Conservation (phyloP, 106 monocot species). For the Xerophyta viscosa region DNA sequence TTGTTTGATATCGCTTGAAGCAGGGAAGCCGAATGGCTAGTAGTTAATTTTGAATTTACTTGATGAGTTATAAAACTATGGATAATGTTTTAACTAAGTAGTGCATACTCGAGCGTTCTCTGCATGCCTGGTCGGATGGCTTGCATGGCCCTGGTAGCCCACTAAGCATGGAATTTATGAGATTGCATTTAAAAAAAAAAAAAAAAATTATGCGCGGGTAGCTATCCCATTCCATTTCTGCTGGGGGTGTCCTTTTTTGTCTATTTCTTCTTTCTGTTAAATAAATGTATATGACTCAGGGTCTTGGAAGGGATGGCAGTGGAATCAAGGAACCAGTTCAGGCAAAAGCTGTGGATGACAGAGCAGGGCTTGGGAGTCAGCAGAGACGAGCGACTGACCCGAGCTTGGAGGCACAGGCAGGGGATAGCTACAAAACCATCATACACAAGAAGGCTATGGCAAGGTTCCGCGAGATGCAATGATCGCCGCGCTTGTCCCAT, state of each 20-base stretch:
- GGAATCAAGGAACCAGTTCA: slow-evolving; percentile 93
- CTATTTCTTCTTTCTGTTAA: slow-evolving; percentile 5
- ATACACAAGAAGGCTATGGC: slow-evolving; percentile 97
- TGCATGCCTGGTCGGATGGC: too few species aligned
- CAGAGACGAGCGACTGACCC: slow-evolving; percentile 58
- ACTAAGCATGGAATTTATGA: too few species aligned
- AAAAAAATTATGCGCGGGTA: too few species aligned
- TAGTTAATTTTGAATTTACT: too few species aligned
- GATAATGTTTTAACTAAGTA: too few species aligned
- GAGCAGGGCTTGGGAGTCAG: slow-evolving; percentile 82
- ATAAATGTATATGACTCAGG: slow-evolving; percentile 30
- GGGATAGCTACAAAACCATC: slow-evolving; percentile 91
- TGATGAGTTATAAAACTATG: too few species aligned
- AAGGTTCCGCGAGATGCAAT: slow-evolving; percentile 95
- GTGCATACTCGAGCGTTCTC: too few species aligned
- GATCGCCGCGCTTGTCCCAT: too few species aligned
- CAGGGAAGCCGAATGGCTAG: too few species aligned
- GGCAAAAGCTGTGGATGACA: slow-evolving; percentile 64
- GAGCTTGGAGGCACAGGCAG: slow-evolving; percentile 67
- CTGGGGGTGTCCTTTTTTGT: slow-evolving; percentile 9
- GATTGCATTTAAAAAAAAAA: too few species aligned
- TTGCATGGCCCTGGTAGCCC: too few species aligned
- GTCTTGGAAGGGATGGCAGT: slow-evolving; percentile 90
- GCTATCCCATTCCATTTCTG: slow-evolving; percentile 6
- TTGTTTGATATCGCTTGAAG: too few species aligned